Evolutionary conservation across 768 basidiomycete genomes (phyloP), one percentile per base, ranked within the genome.

Genomic region (Coprinopsis sp.): DNA sequence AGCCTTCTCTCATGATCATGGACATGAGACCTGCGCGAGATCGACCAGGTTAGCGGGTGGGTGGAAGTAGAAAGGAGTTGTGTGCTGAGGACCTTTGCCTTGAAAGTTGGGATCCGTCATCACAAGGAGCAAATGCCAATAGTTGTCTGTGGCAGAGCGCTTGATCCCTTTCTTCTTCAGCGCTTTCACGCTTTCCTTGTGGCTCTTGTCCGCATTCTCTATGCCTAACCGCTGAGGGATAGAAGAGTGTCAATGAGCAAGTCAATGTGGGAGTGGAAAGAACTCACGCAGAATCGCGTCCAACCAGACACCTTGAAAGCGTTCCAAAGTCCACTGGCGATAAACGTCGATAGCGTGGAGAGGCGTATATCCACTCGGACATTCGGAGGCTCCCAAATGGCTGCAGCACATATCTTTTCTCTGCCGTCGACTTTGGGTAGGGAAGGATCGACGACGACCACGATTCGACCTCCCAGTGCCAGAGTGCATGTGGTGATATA

Each of bases 121-220:
- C 5, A 57, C 54, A 14, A 60, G 39, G 29, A 61, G 58, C 24
- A 68, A 50, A 40, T 66, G 61, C 62, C 64, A 68, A 5, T 60
- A 55, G 14, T 54, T 50, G 13, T 64, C 59, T 1, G 58, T 54
- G 4, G 56, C 50, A 24, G 22, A 41, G 14, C 49, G 36, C 33
- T 54, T 54, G 6, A 51, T 34, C 2, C 51, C 55, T 33, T 50
- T 57, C 1, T 23, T 34, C 37, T 54, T 54, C 41, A 57, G 63
- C 7, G 51, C 53, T 14, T 50, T 44, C 11, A 55, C 33, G 54
- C 59, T 50, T 3, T 45, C 51, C 6, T 46, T 31, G 36, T 64
- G 54, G 23, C 36, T 25, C 2, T 41, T 43, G 10, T 49, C 55
- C 14, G 55, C 45, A 46, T 58, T 62, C 31, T 60, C 56, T 22